phyloP scores from a whole-genome alignment of 352 stramenopile species.

The Globisporangium canariense region DNA sequence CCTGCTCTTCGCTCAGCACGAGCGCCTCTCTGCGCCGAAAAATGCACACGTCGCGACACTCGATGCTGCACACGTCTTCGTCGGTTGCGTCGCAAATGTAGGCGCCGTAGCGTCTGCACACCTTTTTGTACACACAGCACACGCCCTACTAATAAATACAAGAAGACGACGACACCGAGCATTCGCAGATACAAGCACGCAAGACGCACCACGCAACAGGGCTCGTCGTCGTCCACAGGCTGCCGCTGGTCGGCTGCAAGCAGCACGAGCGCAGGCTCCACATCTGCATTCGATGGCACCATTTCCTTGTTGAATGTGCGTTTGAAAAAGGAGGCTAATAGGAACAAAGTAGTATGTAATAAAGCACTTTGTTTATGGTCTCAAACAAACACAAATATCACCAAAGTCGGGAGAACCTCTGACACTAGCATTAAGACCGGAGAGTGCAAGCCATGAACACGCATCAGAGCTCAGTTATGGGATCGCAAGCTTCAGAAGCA shows the following conservation, averaged over 20 bases:
- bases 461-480: background rate
- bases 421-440: background rate
- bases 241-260: conserved; percentile 14
- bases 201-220: conserved; percentile 16
- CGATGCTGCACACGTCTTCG: conserved; percentile 80
- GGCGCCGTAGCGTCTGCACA: conserved; percentile 70
- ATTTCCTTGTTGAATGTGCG: background rate
- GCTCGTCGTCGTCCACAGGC: conserved; percentile 11
- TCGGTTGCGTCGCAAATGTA: conserved; percentile 83
- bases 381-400: background rate
- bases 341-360: background rate
- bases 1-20: conserved; percentile 1
- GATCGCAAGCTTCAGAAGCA: background rate
- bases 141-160: background rate
- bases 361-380: background rate
- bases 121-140: conserved; percentile 18
- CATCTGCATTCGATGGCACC: background rate
- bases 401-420: background rate
- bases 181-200: background rate
- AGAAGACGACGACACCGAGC: background rate
- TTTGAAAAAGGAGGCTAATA: background rate
- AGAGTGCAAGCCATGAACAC: background rate
- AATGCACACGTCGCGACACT: conserved; percentile 58
- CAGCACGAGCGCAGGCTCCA: conserved; percentile 5
- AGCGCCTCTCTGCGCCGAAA: conserved; percentile 11